Evolutionary conservation across 139 green algal species (phyloP).

Genomic region (Nannochloris sp.): DNA sequence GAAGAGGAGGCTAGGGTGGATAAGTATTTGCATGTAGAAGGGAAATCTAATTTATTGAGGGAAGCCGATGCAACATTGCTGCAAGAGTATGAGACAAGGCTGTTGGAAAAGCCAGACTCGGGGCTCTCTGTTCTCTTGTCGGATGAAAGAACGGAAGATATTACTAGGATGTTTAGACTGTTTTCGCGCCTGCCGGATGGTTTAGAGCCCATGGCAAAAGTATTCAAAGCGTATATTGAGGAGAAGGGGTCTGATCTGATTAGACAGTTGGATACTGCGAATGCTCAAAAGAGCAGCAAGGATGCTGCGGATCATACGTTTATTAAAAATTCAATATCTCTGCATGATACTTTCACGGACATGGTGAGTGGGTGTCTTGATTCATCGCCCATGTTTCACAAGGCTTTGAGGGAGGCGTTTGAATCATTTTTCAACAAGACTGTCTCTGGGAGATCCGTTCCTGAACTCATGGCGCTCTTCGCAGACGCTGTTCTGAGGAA

Average conservation of each 20-base stretch:
- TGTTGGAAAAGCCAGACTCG: conserved; percentile 94
- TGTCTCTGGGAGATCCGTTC: conserved; percentile 70
- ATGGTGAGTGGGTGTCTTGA: conserved; percentile 53
- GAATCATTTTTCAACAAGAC: conserved; percentile 97
- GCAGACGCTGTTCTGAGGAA: conserved; percentile 96
- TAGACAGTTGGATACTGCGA: conserved; percentile 58
- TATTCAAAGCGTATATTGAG: conserved; percentile 92
- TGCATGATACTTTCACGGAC: conserved; percentile 91
- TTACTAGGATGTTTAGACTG: conserved; percentile 94
- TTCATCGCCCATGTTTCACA: conserved; percentile 86
- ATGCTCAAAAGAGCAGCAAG: conserved; percentile 44
- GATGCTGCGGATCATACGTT: conserved; percentile 80
- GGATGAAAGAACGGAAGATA: conserved; percentile 94
- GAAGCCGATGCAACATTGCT: conserved; percentile 84
- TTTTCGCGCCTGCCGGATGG: conserved; percentile 87
- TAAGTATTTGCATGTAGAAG: conserved; percentile 84
- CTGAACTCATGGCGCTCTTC: conserved; percentile 96
- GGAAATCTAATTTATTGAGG: conserved; percentile 79
- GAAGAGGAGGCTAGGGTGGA: conserved; percentile 86
- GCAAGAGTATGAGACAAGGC: conserved; percentile 62
- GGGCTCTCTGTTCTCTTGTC: conserved; percentile 77
- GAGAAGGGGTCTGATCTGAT: conserved; percentile 80
- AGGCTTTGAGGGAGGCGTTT: conserved; percentile 97
- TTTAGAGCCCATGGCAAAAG: conserved; percentile 83
- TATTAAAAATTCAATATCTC: conserved; percentile 77